These are phyloP conservation scores for Cladosporium sp. DNA, from an alignment of 2,329 filamentous ascomycete species.

Conservation along the genomic window DNA sequence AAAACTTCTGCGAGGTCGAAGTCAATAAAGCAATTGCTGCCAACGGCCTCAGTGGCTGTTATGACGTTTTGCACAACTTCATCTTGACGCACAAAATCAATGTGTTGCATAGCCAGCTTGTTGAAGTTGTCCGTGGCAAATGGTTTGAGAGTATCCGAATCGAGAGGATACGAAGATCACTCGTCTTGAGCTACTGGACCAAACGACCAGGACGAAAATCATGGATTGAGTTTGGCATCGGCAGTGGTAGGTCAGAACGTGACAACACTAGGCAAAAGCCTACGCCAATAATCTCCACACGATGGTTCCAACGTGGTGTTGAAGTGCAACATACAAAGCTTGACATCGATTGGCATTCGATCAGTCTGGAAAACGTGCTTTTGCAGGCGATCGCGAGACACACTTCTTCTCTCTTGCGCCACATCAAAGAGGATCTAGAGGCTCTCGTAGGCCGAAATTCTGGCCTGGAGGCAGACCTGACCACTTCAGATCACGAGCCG, in stretches of 20 bases:
- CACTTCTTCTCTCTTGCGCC: conserved; percentile 55
- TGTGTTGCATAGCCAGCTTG: conserved; percentile 73
- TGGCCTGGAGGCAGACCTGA: conserved; percentile 56
- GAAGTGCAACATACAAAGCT: conserved; percentile 67
- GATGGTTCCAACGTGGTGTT: conserved; percentile 82
- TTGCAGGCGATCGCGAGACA: conserved; percentile 72
- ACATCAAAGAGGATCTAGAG: conserved; percentile 35
- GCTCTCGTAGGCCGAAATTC: conserved; percentile 21
- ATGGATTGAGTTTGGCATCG: conserved; percentile 85
- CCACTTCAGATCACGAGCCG: conserved; percentile 58
- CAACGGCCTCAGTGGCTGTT: conserved; percentile 74
- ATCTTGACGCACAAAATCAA: conserved; percentile 86
- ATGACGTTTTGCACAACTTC: conserved; percentile 81
- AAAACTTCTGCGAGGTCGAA: conserved; percentile 62
- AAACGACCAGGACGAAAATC: conserved; percentile 68
- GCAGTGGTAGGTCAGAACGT: conserved; percentile 52
- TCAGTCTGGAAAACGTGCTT: conserved; percentile 72
- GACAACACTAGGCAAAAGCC: conserved; percentile 28
- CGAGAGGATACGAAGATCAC: conserved; percentile 72
- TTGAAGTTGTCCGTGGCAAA: conserved; percentile 61
- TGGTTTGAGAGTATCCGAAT: conserved; percentile 78
- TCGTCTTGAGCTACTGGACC: conserved; percentile 90
- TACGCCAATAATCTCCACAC: conserved; percentile 49
- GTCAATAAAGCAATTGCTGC: conserved; percentile 67
- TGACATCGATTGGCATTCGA: conserved; percentile 58